These are phyloP conservation scores for Triticum timopheevii DNA, from an alignment of 176 grass and related monocot genomes.

Conservation along the genomic window DNA sequence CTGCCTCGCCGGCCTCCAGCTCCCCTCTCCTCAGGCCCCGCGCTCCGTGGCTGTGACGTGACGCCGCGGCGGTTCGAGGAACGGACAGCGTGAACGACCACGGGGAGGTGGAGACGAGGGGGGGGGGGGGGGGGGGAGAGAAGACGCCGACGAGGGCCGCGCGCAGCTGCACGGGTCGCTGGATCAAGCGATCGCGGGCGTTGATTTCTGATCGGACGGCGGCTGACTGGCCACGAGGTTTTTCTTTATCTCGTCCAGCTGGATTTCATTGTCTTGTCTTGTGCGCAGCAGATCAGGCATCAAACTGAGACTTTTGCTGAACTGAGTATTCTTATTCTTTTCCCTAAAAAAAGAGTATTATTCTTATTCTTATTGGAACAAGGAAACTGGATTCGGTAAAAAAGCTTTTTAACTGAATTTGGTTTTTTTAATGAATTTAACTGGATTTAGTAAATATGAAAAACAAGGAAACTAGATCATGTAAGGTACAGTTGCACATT, in stretches of 20 bases:
- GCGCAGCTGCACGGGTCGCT: not conserved
- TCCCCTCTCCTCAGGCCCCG: not conserved
- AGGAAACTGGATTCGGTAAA: not conserved
- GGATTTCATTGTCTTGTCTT: not conserved
- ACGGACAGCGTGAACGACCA: not conserved
- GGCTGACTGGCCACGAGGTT: not conserved
- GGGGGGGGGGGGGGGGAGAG: not conserved
- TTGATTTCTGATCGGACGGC: not conserved
- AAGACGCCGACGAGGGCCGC: not conserved
- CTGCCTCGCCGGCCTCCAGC: not conserved
- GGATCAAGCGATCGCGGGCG: not conserved
- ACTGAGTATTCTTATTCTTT: too few relatives aligned
- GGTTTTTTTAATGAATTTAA: not conserved
- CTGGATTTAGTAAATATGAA: not conserved
- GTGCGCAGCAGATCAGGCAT: not conserved
- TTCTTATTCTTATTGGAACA: too few relatives aligned
- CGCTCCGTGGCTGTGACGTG: not conserved
- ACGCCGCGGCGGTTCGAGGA: conserved; percentile 15
- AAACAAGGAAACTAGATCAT: not conserved
- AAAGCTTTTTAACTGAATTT: not conserved
- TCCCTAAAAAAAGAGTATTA: too few relatives aligned
- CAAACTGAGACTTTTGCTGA: not conserved
- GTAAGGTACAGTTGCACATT: not conserved
- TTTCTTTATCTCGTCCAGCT: too few relatives aligned
- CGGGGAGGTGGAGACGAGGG: conserved; percentile 3